Conservation (phyloP, 306 rosid genomes). For the Lablab purpureus region DNA sequence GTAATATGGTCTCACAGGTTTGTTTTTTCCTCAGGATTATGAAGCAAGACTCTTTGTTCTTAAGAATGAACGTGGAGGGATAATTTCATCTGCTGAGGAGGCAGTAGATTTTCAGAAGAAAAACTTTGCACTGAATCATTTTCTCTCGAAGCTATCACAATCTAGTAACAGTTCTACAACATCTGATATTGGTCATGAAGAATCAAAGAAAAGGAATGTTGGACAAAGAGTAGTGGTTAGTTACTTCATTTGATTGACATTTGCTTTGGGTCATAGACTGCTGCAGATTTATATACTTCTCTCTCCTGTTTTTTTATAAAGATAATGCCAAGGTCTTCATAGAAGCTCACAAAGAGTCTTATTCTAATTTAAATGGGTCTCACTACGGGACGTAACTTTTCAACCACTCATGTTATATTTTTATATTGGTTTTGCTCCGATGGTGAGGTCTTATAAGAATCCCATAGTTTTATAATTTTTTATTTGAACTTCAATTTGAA, state of each 20-base stretch:
- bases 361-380: too few relatives aligned
- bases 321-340: not conserved
- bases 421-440: too few relatives aligned
- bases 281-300: conserved; percentile 33
- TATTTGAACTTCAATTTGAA: too few relatives aligned
- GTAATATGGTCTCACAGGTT: conserved; percentile 28
- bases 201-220: conserved; percentile 80
- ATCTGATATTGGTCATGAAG: conserved; percentile 55
- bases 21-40: conserved; percentile 65
- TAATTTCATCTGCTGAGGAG: conserved; percentile 87
- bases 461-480: too few relatives aligned
- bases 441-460: too few relatives aligned
- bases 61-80: conserved; percentile 73
- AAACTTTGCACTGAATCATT: conserved; percentile 76
- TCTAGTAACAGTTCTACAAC: conserved; percentile 57
- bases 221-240: conserved; percentile 92
- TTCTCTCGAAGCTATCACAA: conserved; percentile 72
- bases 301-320: not conserved
- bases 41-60: conserved; percentile 91
- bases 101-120: conserved; percentile 88
- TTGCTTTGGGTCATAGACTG: conserved; percentile 25
- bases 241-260: conserved; percentile 40
- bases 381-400: too few relatives aligned
- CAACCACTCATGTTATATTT: too few relatives aligned
- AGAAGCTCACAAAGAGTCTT: too few relatives aligned